Conservation (phyloP, 495 filamentous ascomycete genomes). For the Penicillium bovifimosum region DNA sequence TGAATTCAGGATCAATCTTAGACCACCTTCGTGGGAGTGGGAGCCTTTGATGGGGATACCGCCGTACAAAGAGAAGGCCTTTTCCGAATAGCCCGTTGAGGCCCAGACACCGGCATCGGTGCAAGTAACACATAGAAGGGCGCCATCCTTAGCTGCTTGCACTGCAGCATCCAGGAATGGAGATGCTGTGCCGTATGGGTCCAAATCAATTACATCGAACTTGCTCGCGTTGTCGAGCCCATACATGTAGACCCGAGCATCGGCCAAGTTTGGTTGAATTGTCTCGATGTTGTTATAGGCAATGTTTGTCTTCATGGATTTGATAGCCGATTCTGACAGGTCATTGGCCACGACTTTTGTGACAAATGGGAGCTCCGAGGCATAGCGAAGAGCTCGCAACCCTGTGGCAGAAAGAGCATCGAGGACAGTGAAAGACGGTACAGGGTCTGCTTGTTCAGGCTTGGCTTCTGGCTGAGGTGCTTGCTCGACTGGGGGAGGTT, state of each 20-base stretch:
- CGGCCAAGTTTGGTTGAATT: constrained; percentile 65
- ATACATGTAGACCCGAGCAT: constrained; percentile 92
- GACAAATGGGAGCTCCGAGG: constrained; percentile 77
- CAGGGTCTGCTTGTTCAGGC: neutral
- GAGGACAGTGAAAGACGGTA: constrained; percentile 65
- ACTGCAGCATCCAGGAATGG: constrained; percentile 89
- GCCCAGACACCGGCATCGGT: constrained; percentile 94
- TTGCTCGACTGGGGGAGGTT: neutral
- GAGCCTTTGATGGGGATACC: constrained; percentile 77
- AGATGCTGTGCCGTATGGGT: constrained; percentile 89
- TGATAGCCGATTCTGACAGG: constrained; percentile 67
- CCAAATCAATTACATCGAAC: constrained; percentile 93
- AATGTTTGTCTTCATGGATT: constrained; percentile 76
- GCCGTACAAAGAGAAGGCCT: constrained; percentile 86
- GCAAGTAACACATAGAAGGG: constrained; percentile 90
- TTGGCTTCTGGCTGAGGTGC: neutral
- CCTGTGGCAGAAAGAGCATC: constrained; percentile 95
- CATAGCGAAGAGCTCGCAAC: constrained; percentile 85
- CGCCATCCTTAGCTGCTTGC: constrained; percentile 76
- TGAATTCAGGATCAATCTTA: constrained; percentile 76
- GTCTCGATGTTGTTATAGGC: constrained; percentile 68
- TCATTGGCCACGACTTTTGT: constrained; percentile 88
- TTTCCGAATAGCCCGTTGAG: constrained; percentile 87
- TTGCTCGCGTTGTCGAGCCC: constrained; percentile 34
- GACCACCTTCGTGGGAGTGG: constrained; percentile 82